Evolutionary conservation across 140 eudicot genomes (phyloP), one percentile per base, ranked within the genome.

Genomic region (Ambrosia hybrid): DNA sequence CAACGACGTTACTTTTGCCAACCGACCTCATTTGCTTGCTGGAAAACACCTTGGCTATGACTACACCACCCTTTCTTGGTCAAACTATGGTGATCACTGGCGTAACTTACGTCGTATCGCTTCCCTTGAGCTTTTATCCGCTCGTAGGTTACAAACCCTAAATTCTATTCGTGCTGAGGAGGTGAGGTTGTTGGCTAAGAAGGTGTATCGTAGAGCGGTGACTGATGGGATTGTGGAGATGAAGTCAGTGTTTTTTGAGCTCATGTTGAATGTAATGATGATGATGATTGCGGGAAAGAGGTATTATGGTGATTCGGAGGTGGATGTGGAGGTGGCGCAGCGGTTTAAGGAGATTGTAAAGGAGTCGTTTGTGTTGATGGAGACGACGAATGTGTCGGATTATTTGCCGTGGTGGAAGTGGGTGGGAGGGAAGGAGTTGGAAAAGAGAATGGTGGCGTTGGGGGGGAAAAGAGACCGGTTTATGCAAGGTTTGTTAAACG

Each of bases 351-450:
- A 70, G 67, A 72, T 84, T 14, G 65, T 82, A 21, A 2, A 3
- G 38, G 85, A 81, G 74, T 4, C 76, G 12, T 71, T 70, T 67
- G 3, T 9, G 6, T 2, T 51, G 4, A 68, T 65, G 30, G 82
- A 71, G 67, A 74, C 84, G 6, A 56, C 84, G 37, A 78, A 58
- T 26, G 15, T 83, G 36, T 82, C 73, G 30, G 93, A 87, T 72
- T 81, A 81, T 49, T 36, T 84, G 56, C 85, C 87, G 13, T 81
- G 84, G 80, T 16, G 72, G 79, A 66, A 77, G 46, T 81, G 85
- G 85, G 9, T 87, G 5, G 85, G 79, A 46, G 64, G 48, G 41
- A 51, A 55, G 17, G 63, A 39, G 52, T n/a, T 71, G 11, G 91
- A 86, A 59, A 65, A 73, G 70, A 74, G 13, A 53, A 21, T 78